phyloP scores from a whole-genome alignment of 1,284 basidiomycete species.

The Apiotrichum sp. region DNA sequence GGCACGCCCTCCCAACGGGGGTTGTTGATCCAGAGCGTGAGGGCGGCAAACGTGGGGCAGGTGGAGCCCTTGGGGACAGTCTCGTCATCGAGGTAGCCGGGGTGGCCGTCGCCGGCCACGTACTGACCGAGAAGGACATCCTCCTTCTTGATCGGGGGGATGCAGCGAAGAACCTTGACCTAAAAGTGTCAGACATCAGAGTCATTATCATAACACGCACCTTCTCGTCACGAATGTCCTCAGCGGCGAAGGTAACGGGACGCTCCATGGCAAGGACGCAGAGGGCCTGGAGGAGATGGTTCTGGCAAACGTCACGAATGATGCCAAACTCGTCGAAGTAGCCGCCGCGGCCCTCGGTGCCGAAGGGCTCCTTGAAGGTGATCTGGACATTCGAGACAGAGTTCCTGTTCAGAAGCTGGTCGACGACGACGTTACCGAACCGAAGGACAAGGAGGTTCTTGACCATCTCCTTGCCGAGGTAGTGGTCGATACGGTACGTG shows the following conservation, averaged over 20 bases:
- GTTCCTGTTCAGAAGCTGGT: slow-evolving; percentile 85
- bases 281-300: slow-evolving; percentile 88
- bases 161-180: slow-evolving; percentile 90
- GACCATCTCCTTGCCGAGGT: slow-evolving; percentile 98
- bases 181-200: slow-evolving; percentile 37
- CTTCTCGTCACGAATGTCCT: slow-evolving; percentile 97
- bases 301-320: slow-evolving; percentile 91
- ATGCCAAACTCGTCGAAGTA: slow-evolving; percentile 99
- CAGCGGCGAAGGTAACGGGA: slow-evolving; percentile 90
- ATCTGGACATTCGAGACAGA: slow-evolving; percentile 92
- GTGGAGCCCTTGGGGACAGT: slow-evolving; percentile 85
- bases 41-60: slow-evolving; percentile 87
- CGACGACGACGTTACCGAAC: slow-evolving; percentile 85
- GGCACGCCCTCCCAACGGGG: slow-evolving; percentile 96
- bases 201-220: not conserved
- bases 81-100: slow-evolving; percentile 92
- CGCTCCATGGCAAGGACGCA: slow-evolving; percentile 92
- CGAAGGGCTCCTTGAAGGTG: slow-evolving; percentile 97
- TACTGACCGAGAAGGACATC: slow-evolving; percentile 91
- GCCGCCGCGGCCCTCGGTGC: slow-evolving; percentile 91
- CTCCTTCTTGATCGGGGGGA: slow-evolving; percentile 67
- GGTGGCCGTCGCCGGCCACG: slow-evolving; percentile 77
- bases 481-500: slow-evolving; percentile 96
- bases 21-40: slow-evolving; percentile 83
- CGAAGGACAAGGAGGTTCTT: slow-evolving; percentile 91